These are phyloP conservation scores for Pythium scleroteichum DNA, from an alignment of 352 stramenopile species.

Conservation along the genomic window DNA sequence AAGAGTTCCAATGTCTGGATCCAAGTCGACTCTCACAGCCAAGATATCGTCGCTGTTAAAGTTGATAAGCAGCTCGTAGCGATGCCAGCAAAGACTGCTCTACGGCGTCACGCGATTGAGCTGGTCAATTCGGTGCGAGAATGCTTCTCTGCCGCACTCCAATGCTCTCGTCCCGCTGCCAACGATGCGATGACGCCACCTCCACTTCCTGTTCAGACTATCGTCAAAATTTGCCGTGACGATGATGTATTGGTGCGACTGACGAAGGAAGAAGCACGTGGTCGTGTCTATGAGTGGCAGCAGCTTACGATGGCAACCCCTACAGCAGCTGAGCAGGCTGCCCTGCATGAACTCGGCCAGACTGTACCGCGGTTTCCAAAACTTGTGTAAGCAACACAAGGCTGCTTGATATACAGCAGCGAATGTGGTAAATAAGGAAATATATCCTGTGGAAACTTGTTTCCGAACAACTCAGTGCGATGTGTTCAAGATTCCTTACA, in stretches of 20 bases:
- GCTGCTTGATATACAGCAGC: too few relatives aligned
- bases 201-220: slow-evolving; percentile 38
- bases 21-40: slow-evolving; percentile 42
- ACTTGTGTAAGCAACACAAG: slow-evolving; percentile 2
- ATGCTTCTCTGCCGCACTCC: slow-evolving; percentile 55
- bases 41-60: slow-evolving; percentile 66
- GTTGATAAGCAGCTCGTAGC: slow-evolving; percentile 53
- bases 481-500: too few relatives aligned
- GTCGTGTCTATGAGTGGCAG: slow-evolving; percentile 45
- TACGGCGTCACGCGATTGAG: slow-evolving; percentile 41
- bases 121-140: slow-evolving; percentile 54
- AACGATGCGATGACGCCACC: not conserved
- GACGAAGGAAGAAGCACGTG: slow-evolving; percentile 36
- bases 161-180: slow-evolving; percentile 30
- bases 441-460: too few relatives aligned
- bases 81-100: slow-evolving; percentile 48
- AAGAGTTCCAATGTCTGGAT: slow-evolving; percentile 63
- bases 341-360: slow-evolving; percentile 6
- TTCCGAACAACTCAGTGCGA: too few relatives aligned
- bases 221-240: slow-evolving; percentile 35
- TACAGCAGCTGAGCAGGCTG: slow-evolving; percentile 1
- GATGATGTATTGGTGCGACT: slow-evolving; percentile 42
- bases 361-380: slow-evolving; percentile 19
- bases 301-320: slow-evolving; percentile 44
- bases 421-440: too few relatives aligned